phyloP scores from a whole-genome alignment of 306 rosid genomes.

The Carpinus viminea region DNA sequence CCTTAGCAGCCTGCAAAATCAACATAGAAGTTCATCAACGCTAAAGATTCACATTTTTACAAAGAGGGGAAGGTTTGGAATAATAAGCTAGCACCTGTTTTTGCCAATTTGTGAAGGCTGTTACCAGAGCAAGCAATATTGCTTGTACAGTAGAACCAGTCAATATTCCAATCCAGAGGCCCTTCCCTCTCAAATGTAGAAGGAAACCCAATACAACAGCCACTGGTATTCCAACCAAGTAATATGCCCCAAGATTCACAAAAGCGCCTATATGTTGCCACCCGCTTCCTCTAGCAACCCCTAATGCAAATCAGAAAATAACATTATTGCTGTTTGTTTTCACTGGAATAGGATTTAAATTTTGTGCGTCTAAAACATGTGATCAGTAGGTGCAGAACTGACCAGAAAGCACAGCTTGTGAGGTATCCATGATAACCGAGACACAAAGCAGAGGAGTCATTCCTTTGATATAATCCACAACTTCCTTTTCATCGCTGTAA shows the following conservation, averaged over 20 bases:
- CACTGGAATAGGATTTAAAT: too few relatives aligned
- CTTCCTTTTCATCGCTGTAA: constrained; percentile 53
- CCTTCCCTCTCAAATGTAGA: constrained; percentile 39
- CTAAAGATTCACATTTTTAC: too few relatives aligned
- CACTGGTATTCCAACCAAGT: constrained; percentile 54
- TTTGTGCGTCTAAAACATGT: too few relatives aligned
- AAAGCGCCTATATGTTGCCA: constrained; percentile 51
- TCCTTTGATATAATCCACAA: constrained; percentile 40
- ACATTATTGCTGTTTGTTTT: too few relatives aligned
- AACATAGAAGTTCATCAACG: neutral
- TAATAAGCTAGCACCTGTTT: constrained; percentile 37
- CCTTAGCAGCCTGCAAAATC: constrained; percentile 25
- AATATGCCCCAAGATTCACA: constrained; percentile 56
- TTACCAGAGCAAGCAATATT: constrained; percentile 30
- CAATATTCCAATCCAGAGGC: constrained; percentile 60
- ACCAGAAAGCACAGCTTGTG: constrained; percentile 43
- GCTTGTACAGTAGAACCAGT: constrained; percentile 38
- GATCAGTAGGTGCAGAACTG: neutral
- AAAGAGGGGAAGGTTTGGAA: too few relatives aligned
- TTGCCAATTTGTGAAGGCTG: constrained; percentile 49
- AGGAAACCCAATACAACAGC: constrained; percentile 39
- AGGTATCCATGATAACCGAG: constrained; percentile 41
- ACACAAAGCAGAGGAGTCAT: constrained; percentile 55
- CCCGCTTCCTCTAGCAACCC: constrained; percentile 59
- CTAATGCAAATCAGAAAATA: constrained; percentile 8